A percentile compares a stretch with the other conserved stretches of the same genome.
Evolutionary conservation across 2,329 filamentous ascomycete genomes (phyloP).

Genomic region (Zymoseptoria ardabiliae): DNA sequence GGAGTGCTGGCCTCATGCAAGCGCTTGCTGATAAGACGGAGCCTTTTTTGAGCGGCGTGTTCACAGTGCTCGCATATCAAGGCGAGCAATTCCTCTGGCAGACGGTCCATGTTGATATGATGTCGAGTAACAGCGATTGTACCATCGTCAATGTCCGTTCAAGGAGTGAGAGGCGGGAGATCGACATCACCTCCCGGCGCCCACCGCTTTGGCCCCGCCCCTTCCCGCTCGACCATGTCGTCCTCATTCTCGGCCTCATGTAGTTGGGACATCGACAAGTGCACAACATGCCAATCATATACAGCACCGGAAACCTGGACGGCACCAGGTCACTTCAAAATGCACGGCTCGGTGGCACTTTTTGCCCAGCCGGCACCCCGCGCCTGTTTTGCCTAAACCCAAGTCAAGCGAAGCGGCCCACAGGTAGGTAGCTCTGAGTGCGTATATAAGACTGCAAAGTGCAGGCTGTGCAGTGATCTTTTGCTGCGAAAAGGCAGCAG

Average conservation of each 20-base stretch:
- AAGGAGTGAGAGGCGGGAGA: neutral
- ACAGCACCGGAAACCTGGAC: neutral
- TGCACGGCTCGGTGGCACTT: neutral
- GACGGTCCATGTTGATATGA: slow-evolving; percentile 9
- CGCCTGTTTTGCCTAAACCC: neutral
- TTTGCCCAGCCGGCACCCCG: neutral
- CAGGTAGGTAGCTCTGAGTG: neutral
- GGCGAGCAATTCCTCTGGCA: slow-evolving; percentile 25
- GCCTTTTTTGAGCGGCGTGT: slow-evolving; percentile 19
- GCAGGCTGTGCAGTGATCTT: neutral
- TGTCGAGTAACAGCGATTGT: no score
- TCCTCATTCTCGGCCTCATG: neutral
- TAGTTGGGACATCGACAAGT: neutral
- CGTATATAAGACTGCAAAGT: neutral
- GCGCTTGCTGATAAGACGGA: slow-evolving; percentile 15
- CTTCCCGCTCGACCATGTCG: neutral
- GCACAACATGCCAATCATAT: neutral
- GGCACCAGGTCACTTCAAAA: neutral
- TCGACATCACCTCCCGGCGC: neutral
- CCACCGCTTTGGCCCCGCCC: neutral
- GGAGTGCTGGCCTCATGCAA: slow-evolving; percentile 15
- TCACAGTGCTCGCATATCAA: slow-evolving; percentile 18
- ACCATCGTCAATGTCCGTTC: no score
- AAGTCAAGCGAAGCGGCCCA: neutral
- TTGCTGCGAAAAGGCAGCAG: neutral